Evolutionary conservation across 805 yeast genomes (phyloP), one percentile per base, ranked within the genome.

Genomic region (Candida tammaniensis): DNA sequence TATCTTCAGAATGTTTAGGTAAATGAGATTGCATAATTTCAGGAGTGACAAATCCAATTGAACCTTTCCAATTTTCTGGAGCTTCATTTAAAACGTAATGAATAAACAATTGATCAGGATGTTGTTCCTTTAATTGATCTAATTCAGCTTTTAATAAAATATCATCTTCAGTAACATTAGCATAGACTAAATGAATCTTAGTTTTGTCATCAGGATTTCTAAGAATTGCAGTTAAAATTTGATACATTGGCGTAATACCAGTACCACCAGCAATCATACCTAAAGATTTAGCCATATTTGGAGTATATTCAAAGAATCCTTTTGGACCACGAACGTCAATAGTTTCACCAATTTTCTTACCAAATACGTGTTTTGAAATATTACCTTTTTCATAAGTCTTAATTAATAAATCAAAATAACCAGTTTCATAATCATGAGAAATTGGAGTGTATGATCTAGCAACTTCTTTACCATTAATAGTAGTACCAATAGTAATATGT

Each of bases 211-310:
- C 64, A 16, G 94, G 91, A 56, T 89, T 78, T 38, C 69, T 64
- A 49, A 80, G 79, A 46, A 89, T 81, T 10, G 94, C 85, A 48
- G 85, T 83, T 47, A 89, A 78, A 47, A 88, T 81, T 68, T 88
- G 96, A 62, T 79, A 86, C 96, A 88, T 88, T 57, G 96, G 96
- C 6, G 96, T 83, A 52, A 88, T 83, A 58, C 97, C 97, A 24
- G 97, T 86, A 53, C 97, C 98, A 48, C 97, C 97, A 26, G 96
- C 95, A 46, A 91, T 80, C 97, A 89, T 89, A 35, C 83, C 87
- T 40, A 89, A 71, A 40, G 74, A 72, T 39, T 72, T 66, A 38
- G 76, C 80, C 80, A 82, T 79, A 63, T 85, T 86, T 48, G 94
- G 87, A 34, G 77, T 69, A 65, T 89, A 89, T 42, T 79, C 74